Base-by-base conservation (phyloP, 495 filamentous ascomycete species). In the Trichoderma gamsii region DNA sequence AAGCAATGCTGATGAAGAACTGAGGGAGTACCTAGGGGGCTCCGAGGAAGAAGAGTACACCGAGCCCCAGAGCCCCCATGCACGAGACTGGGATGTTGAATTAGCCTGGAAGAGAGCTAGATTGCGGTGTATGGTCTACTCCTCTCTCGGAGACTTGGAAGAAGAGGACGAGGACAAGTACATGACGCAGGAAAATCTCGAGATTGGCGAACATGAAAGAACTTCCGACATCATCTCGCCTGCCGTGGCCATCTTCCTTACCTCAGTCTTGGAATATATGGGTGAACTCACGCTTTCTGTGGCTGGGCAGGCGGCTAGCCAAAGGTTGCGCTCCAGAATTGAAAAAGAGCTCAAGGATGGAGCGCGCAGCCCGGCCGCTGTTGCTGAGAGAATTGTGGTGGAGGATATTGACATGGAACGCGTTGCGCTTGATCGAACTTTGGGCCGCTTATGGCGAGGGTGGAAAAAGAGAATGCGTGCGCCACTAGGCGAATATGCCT, bases 71-170 rank as follows among this genome's bases (percentile, higher is more conserved):
- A 82, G 78, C 3, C 78, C 83, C 6, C 81, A 83, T 27, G 80
- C 81, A 0, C 80, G 81, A 1, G 87, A 89, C 67, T 97, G 93
- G 85, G 92, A 98, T 74, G 79, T 97, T 16, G 88, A 97, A 73
- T 80, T 89, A 63, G 87, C 92, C 16, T 99, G 93, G 93, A 97
- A 92, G 77, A 84, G 93, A 65, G 93, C 92, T 1, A 88, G 96
- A 64, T 79, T 99, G 67, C 87, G 95, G 66, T 95, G 93, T 74
- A 98, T 99, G 96, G 94, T 98, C 21, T 98, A 98, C 75, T 98
- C 92, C 8, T 92, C 93, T 13, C 80, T 99, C 16, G 96, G 96
- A 29, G 95, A 99, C 72, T 87, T 99, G 85, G 96, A 99, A 76
- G 93, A 97, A 78, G 92, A 97, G 72, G 96, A 98, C 66, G 95